Evolutionary conservation across 2,329 filamentous ascomycete species (phyloP).

Genomic region (Pseudogymnoascus sp.): DNA sequence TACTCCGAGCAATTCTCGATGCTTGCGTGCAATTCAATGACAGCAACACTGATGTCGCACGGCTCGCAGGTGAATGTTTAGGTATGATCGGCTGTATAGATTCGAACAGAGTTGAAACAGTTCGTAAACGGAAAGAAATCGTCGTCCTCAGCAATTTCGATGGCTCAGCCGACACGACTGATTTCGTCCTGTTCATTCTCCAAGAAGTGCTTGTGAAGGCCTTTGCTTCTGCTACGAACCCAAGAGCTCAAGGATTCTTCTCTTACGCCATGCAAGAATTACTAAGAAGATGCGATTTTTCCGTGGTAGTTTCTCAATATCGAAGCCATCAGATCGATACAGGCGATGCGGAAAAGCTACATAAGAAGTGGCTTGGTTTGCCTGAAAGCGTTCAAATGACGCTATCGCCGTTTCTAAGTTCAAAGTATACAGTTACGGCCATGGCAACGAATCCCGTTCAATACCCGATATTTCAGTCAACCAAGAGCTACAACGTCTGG

Average conservation of each 20-base stretch:
- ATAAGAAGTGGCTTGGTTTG: conserved; percentile 70
- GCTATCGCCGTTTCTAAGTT: conserved; percentile 80
- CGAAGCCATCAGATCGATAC: conserved; percentile 35
- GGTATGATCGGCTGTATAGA: conserved; percentile 89
- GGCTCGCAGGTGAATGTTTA: conserved; percentile 72
- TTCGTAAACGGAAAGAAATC: conserved; percentile 73
- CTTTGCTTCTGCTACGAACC: conserved; percentile 85
- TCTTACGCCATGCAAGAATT: conserved; percentile 94
- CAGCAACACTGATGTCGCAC: conserved; percentile 58
- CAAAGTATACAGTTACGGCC: conserved; percentile 68
- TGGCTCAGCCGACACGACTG: conserved; percentile 66
- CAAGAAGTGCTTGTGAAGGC: conserved; percentile 84
- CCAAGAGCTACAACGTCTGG: conserved; percentile 72
- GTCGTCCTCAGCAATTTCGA: conserved; percentile 85
- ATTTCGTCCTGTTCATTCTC: conserved; percentile 80
- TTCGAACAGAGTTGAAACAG: conserved; percentile 77
- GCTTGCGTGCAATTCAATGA: conserved; percentile 75
- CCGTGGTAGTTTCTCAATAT: conserved; percentile 33
- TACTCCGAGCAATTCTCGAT: conserved; percentile 77
- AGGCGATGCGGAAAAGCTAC: conserved; percentile 52
- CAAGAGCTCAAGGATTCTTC: conserved; percentile 80
- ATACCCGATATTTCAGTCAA: conserved; percentile 69
- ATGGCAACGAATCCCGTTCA: conserved; percentile 42
- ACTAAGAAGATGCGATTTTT: conserved; percentile 68
- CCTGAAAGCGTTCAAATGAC: conserved; percentile 73